Base-by-base conservation (phyloP, 148 eudicot species). In the Cornus controversa region DNA sequence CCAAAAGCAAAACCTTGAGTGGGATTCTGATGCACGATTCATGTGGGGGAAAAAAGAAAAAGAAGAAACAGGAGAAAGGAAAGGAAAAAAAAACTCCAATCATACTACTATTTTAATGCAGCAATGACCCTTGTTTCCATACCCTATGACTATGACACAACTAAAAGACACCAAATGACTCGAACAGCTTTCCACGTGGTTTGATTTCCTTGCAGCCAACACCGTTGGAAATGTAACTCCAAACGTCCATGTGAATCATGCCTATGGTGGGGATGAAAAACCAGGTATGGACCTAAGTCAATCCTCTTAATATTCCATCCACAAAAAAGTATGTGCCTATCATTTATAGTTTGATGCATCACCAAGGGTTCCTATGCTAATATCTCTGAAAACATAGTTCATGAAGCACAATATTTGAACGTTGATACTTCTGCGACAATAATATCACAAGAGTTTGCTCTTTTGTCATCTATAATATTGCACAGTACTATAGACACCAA, bases 401-500 rank as follows among this genome's bases (percentile, higher is more conserved):
- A 40, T 40, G 8, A 24, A 27, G 45, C 45, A 10, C 20, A 45
- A 63, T 1, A 42, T 8, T 42, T 47, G 5, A 14, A 23, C 60
- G 14, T n/a, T 6, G 31, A 73, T 47, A 60, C 64, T 18, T 63
- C 45, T 45, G 58, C 26, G 63, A 24, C 50, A 57, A 28, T n/a
- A 72, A 77, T 18, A 31, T 77, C 10, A 74, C 78, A 67, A 40
- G 37, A 7, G 24, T 60, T 27, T 23, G 26, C 16, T 8, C 27
- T 22, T 37, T 78, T 74, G 75, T 63, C 65, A 47, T 72, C 66
- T 67, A 37, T 28, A 58, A n/a, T 40, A 34, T 75, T 68, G 23
- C 68, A 78, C 37, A 16, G 73, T 37, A 20, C 76, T 31, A 69
- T 40, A 60, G 25, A 60, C 72, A 40, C 27, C 27, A 20, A n/a